Evolutionary conservation across 352 stramenopile species (phyloP), one percentile per base, ranked within the genome.

Genomic region (Pythium coloratum): DNA sequence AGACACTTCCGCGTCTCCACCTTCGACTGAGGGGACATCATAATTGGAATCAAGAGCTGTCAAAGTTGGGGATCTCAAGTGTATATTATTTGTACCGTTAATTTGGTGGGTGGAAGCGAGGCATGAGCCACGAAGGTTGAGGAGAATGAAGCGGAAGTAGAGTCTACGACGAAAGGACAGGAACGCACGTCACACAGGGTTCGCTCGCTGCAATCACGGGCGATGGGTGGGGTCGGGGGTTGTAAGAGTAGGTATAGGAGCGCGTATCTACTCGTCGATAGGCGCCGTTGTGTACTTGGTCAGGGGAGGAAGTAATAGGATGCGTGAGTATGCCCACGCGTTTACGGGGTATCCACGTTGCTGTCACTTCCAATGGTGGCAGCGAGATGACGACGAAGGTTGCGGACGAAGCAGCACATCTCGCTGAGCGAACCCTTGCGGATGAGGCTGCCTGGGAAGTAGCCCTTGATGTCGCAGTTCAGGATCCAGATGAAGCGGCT

Each of bases 401-500:
- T 94, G 68, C 85, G 85, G 32, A 94, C 71, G 55, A 92, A 94
- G 73, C 83, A 92, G 58, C 75, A 81, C 50, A 90, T 79, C 59
- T 94, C 85, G 59, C 83, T 87, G 57, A 94, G 77, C 47, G 83
- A 91, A 62, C 85, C 85, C 67, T 94, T 94, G 71, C 80, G 82
- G 66, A 94, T 89, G 61, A 91, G 66, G 46, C 82, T 92, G 2
- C 74, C 81, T 10, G 85, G 85, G 65, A 94, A 94, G 73, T 89
- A 94, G 14, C 83, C 83, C 76, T 94, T 94, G 68, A 94, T 94
- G 70, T 94, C 85, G 66, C 82, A 89, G 75, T 94, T 94, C 6
- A 94, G 58, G 59, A 94, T 88, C 83, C 85, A 94, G 53, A 94
- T 77, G 33, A 94, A 77, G 55, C 82, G 83, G 57, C 78, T 82